Conservation (phyloP, 306 rosid species). For the Betula pendula region DNA sequence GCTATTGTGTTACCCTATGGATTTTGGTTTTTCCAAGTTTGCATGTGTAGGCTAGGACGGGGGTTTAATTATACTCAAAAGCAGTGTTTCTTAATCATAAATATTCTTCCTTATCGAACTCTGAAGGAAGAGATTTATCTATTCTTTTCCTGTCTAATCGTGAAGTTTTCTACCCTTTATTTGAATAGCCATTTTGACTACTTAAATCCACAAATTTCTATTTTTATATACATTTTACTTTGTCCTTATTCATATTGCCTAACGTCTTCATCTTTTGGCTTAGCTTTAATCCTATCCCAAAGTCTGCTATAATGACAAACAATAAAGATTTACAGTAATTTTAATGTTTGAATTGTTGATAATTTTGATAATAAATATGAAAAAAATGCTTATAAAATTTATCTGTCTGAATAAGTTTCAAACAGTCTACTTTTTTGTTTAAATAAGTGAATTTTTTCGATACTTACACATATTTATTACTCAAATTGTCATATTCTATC, state of each 20-base stretch:
- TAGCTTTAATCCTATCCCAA: background rate
- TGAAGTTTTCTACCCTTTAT: background rate
- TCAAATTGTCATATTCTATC: no score
- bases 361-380: no score
- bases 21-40: background rate
- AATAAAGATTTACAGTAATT: no score
- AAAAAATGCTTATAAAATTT: no score
- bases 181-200: background rate
- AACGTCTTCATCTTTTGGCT: background rate
- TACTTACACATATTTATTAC: no score
- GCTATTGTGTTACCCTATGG: background rate
- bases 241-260: background rate
- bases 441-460: no score
- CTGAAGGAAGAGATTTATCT: background rate
- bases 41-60: background rate
- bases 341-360: no score
- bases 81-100: background rate
- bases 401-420: no score
- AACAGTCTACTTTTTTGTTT: no score
- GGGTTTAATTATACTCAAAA: background rate
- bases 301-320: background rate
- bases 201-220: no score
- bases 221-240: background rate
- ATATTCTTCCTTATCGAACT: background rate
- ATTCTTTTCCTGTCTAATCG: background rate